Base-by-base conservation (phyloP, 2,329 filamentous ascomycete genomes). In the Xylaria digitata region DNA sequence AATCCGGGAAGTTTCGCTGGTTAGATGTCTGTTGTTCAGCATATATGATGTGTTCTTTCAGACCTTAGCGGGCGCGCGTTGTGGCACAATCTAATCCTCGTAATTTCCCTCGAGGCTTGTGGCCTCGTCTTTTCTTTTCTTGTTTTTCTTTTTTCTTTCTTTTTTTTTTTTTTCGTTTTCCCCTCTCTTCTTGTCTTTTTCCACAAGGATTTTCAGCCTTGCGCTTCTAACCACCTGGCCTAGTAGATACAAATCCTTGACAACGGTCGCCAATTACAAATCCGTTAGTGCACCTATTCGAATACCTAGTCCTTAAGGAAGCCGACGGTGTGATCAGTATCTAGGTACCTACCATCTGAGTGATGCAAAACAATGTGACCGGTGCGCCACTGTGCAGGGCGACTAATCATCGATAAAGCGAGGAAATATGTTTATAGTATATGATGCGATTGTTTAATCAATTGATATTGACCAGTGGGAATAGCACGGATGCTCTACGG, bases 351-450 rank as follows among this genome's bases (percentile, higher is more conserved):
- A 53, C 43, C 60, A 54, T 54, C 26, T 59, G 48, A 52, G 62
- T 56, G 55, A 63, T 53, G 59, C 65, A 58, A 56, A 56, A 49
- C 43, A 56, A 23, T 61, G 56, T 60, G 68, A 70, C 66, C 63
- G 68, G 57, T 66, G 57, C 68, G 63, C 63, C 66, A 66, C 66
- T 37, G 57, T 70, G 56, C 66, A 70, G 56, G 43, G 52, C 54
- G 42, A 37, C 55, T 58, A 53, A 53, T 58, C 52, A 56, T 64
- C 30, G 53, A 63, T 30, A 43, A 65, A 62, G 30, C 63, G 68
- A 68, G 54, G 32, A 42, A 6, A 63, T 26, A 23, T 32, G n/a
- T 30, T 55, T 43, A 45, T 42, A 46, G 37, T 40, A 57, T 26
- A 52, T 23, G 48, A 56, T 52, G 42, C 43, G 63, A 63, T 70